Evolutionary conservation across 2,329 filamentous ascomycete species (phyloP).

Genomic region (Epichloe uncinata): DNA sequence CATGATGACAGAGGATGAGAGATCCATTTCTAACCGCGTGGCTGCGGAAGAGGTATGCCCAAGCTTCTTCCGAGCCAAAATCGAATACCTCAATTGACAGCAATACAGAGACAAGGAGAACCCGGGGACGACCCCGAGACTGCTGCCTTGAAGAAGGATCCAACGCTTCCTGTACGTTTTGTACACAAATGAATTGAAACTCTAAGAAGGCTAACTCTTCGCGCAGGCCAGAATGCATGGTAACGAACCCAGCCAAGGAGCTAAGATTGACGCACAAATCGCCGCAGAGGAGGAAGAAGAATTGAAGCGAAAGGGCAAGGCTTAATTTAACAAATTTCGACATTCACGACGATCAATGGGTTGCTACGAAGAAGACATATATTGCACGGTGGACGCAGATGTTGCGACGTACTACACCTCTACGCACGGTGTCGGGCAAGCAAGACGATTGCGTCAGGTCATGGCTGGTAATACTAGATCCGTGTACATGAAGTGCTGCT

Average conservation of each 20-base stretch:
- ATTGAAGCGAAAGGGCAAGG: conserved; percentile 42
- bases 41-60: conserved; percentile 43
- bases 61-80: neutral
- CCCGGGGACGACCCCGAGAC: conserved; percentile 31
- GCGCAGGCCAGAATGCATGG: conserved; percentile 49
- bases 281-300: conserved; percentile 54
- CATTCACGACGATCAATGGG: neutral
- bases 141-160: conserved; percentile 39
- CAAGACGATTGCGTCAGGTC: too few species aligned
- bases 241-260: conserved; percentile 60
- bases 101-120: conserved; percentile 23
- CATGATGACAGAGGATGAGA: conserved; percentile 45
- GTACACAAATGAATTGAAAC: too few species aligned
- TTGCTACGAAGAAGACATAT: neutral
- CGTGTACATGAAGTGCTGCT: too few species aligned
- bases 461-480: too few species aligned
- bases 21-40: conserved; percentile 58
- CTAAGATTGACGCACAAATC: conserved; percentile 57
- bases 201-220: neutral
- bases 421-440: too few species aligned
- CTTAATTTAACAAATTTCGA: neutral
- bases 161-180: conserved; percentile 40
- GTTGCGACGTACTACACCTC: too few species aligned
- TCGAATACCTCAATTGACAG: conserved; percentile 5
- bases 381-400: neutral